phyloP scores from a whole-genome alignment of 805 yeast genomes.

The Saturnispora galanensis region DNA sequence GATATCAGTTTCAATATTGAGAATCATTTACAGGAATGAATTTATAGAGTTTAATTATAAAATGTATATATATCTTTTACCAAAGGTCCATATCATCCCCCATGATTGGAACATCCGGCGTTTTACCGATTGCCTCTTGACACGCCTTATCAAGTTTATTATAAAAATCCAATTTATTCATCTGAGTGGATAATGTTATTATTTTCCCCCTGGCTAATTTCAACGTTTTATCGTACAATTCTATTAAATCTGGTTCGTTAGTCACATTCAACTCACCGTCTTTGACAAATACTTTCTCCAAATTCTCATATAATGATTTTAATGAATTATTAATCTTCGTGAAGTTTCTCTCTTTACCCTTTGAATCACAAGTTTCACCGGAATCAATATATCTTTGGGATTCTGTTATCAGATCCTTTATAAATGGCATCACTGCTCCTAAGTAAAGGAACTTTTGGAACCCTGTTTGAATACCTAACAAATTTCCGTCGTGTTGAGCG shows the following conservation, averaged over 20 bases:
- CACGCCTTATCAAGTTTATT: slow-evolving; percentile 16
- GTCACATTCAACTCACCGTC: slow-evolving; percentile 14
- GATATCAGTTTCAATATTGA: slow-evolving; percentile 60
- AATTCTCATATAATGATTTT: slow-evolving; percentile 13
- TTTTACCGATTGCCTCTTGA: slow-evolving; percentile 17
- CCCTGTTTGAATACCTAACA: slow-evolving; percentile 73
- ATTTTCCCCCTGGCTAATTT: slow-evolving; percentile 22
- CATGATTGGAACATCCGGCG: slow-evolving; percentile 17
- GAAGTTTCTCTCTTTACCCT: slow-evolving; percentile 14
- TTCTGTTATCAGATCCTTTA: slow-evolving; percentile 15
- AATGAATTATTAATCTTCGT: slow-evolving; percentile 2
- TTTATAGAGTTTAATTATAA: slow-evolving; percentile 13
- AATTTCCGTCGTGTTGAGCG: slow-evolving; percentile 69
- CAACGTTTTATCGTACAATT: slow-evolving; percentile 19
- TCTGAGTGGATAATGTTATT: slow-evolving; percentile 19
- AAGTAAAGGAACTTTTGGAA: slow-evolving; percentile 59
- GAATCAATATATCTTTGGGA: neutral
- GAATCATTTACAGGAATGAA: slow-evolving; percentile 37
- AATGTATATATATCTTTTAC: slow-evolving; percentile 12
- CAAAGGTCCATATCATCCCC: slow-evolving; percentile 23
- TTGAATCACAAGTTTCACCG: neutral
- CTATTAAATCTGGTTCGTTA: slow-evolving; percentile 23
- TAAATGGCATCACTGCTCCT: slow-evolving; percentile 56
- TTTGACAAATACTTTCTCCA: slow-evolving; percentile 17
- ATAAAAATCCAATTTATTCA: slow-evolving; percentile 19